phyloP scores from a whole-genome alignment of 2,329 filamentous ascomycete genomes.

The Nemania sp. region DNA sequence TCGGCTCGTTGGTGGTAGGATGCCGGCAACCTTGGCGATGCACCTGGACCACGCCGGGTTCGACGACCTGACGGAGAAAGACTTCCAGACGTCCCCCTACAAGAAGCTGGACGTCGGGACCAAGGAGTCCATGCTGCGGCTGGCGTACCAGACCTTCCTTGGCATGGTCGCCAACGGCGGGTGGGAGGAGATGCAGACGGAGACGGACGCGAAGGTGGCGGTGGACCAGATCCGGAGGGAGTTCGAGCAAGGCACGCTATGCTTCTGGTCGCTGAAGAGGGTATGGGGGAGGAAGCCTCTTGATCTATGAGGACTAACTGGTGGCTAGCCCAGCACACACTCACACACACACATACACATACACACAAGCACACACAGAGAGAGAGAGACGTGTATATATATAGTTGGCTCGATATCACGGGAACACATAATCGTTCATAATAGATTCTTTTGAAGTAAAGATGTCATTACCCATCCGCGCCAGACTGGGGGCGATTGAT shows the following conservation, averaged over 20 bases:
- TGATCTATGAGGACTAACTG: background rate
- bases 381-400: too few relatives aligned
- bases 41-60: conserved; percentile 11
- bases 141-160: conserved; percentile 18
- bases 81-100: conserved; percentile 11
- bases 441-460: too few relatives aligned
- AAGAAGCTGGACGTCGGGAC: conserved; percentile 9
- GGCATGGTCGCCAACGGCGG: conserved; percentile 13
- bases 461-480: too few relatives aligned
- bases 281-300: conserved; percentile 13
- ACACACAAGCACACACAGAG: too few relatives aligned
- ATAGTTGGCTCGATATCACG: background rate
- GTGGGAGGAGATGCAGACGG: conserved; percentile 15
- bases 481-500: too few relatives aligned
- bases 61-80: conserved; percentile 12
- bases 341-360: too few relatives aligned
- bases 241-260: conserved; percentile 16
- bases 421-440: background rate
- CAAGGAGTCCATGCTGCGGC: conserved; percentile 8
- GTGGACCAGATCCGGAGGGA: conserved; percentile 18
- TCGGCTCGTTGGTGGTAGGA: conserved; percentile 5
- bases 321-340: background rate
- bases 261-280: conserved; percentile 20
- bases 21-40: conserved; percentile 11
- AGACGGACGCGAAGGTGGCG: conserved; percentile 4